Conservation (phyloP, 108 stramenopile genomes). For the Nitzschia sp. region DNA sequence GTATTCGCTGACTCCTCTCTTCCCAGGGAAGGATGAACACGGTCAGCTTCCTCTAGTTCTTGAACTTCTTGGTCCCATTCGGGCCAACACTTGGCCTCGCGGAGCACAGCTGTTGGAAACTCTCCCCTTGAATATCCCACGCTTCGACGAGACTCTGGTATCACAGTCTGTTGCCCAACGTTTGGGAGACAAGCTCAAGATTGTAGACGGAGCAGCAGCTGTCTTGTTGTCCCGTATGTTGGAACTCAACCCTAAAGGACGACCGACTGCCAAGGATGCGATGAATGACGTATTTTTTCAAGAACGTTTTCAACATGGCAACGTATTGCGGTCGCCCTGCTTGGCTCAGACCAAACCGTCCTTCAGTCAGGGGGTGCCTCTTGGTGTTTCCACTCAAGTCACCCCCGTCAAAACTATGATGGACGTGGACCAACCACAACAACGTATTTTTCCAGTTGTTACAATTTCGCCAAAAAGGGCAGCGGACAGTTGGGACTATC, state of each 20-base stretch:
- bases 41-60: conserved; percentile 89
- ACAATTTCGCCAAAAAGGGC: not conserved
- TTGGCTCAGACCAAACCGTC: too few relatives aligned
- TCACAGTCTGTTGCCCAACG: not conserved
- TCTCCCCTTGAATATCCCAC: conserved; percentile 7
- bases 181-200: conserved; percentile 4
- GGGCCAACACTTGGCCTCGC: conserved; percentile 15
- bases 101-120: conserved; percentile 5
- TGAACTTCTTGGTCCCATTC: conserved; percentile 75
- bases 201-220: conserved; percentile 50
- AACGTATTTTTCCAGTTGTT: not conserved
- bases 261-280: conserved; percentile 66
- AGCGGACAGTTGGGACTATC: too few relatives aligned
- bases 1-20: conserved; percentile 84
- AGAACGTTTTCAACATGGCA: too few relatives aligned
- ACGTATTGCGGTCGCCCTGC: too few relatives aligned
- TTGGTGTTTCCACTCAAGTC: too few relatives aligned
- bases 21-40: conserved; percentile 88
- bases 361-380: too few relatives aligned
- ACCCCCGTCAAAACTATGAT: too few relatives aligned
- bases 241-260: conserved; percentile 66
- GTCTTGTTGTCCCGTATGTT: conserved; percentile 35
- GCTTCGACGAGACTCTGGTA: not conserved
- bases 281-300: conserved; percentile 72
- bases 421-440: too few relatives aligned